Base-by-base conservation (phyloP, 2,329 filamentous ascomycete genomes). In the Chrysosporium keratinophilum region DNA sequence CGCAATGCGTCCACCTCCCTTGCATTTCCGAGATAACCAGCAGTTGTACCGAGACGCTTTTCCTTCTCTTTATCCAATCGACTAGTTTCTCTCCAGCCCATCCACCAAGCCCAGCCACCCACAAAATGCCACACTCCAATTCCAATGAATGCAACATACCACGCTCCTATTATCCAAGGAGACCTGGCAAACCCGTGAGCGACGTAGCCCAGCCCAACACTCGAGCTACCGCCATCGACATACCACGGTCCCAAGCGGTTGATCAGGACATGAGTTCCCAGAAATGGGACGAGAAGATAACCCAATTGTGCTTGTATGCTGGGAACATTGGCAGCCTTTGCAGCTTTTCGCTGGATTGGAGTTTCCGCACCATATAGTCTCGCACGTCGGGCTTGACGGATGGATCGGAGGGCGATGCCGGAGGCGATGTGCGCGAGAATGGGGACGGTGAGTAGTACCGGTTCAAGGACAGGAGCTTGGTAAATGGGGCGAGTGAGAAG, bases 401-500 rank as follows among this genome's bases (percentile, higher is more conserved):
- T 77, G 4, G 94, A 74, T 12, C 93, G 85, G 43, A 96, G 74
- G 0, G 81, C 82, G 5, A 96, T 66, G 35, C 91, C 90, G 0
- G 88, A 85, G 12, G 79, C 76, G 42, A 96, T 75, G 67, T 97
- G 91, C 1, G 83, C 79, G 55, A 83, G 67, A 19, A 95, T 74
- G 1, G 91, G 89, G 1, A 88, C 69, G 42, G 78, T 82, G 56
- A 97, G 80, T 57, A 97, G 77, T 17, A 94, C 72, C 2, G 88
- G 87, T 66, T 96, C 90, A 50, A 85, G 77, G 14, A 87, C 74
- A 1, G 84, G 78, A 1, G 88, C 90, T 69, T 96, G 91, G 74
- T 97, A 97, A 68, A 93, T 83, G 47, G 94, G 90, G 57, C 91
- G 82, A 28, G 89, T 90, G 68, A 95, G 87, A 59, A 97, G 84